Base-by-base conservation (phyloP, 2,329 filamentous ascomycete species). In the Penicillium nordicum region DNA sequence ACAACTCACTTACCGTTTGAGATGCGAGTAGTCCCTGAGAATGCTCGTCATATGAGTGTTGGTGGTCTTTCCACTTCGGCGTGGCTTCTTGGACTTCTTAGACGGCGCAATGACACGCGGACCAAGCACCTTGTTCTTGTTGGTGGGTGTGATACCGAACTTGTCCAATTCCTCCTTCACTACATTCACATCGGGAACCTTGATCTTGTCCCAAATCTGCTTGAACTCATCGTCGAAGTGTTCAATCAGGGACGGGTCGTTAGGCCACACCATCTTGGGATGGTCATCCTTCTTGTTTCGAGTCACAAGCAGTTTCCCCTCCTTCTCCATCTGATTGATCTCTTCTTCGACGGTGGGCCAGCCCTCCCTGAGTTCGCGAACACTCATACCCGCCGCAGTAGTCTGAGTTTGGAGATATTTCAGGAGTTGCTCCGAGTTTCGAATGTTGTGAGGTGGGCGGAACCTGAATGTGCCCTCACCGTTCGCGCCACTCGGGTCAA, bases 351-450 rank as follows among this genome's bases (percentile, higher is more conserved):
- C 95, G 66, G 88, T 87, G 25, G 88, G 86, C 94, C 94, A 99
- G 61, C 94, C 94, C 72, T 99, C 94, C 76, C 96, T 96, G 59
- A 99, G 83, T 67, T 97, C 92, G 72, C 91, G 92, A 60, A 97
- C 90, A 37, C 82, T 82, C 53, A 97, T 84, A 12, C 90, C 91
- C 62, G 88, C 86, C 1, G 90, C 89, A 57, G 92, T 92, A 50
- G 84, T 85, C 75, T 92, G 92, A 52, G 82, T 81, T 75, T 96
- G 92, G 32, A 99, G 83, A 70, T 90, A 88, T 53, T 83, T 84
- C 53, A 96, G 84, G 53, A 99, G 83, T 66, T 92, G 86, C 38
- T 88, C 86, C 57, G 87, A 85, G 67, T 85, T 87, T 65, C 85
- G 87, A 58, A 99, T 93, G 59, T 89, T 87, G 72, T 96, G 91